Evolutionary conservation across 2,329 filamentous ascomycete genomes (phyloP).

Genomic region (Trichoderma afroharzianum): DNA sequence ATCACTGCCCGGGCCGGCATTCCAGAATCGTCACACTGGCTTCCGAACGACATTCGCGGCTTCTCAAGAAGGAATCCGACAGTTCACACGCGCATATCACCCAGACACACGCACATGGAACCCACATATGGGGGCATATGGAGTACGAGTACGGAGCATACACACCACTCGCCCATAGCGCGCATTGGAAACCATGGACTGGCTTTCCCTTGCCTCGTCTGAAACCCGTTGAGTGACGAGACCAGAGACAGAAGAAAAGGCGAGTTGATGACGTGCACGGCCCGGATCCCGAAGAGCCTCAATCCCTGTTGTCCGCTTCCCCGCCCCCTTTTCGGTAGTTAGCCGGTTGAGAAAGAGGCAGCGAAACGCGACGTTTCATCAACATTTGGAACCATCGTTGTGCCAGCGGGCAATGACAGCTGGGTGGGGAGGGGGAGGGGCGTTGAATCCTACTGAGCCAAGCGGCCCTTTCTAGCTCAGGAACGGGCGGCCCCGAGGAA

Average conservation of each 20-base stretch:
- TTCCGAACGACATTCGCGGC: background rate
- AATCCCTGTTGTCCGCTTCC: conserved; percentile 7
- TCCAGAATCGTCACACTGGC: conserved; percentile 10
- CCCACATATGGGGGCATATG: background rate
- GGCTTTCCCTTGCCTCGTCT: conserved; percentile 4
- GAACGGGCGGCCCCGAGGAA: conserved; percentile 8
- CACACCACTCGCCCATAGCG: background rate
- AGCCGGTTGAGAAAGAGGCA: conserved; percentile 11
- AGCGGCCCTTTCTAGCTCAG: conserved; percentile 10
- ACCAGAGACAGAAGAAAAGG: conserved; percentile 7
- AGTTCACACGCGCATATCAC: conserved; percentile 4
- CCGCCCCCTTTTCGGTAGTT: conserved; percentile 18
- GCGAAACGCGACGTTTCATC: conserved; percentile 16
- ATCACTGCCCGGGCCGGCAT: conserved; percentile 15
- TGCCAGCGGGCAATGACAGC: conserved; percentile 12
- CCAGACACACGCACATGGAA: background rate
- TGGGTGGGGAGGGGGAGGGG: conserved; percentile 2
- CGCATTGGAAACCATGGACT: conserved; percentile 2
- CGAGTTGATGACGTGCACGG: conserved; percentile 18
- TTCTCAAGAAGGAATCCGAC: conserved; percentile 2
- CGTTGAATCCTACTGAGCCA: background rate
- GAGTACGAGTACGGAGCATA: background rate
- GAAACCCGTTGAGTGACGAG: conserved; percentile 4
- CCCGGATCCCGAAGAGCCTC: conserved; percentile 19
- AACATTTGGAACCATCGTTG: background rate